phyloP scores from a whole-genome alignment of 1,139 yeast species.

The Pichia sp. region DNA sequence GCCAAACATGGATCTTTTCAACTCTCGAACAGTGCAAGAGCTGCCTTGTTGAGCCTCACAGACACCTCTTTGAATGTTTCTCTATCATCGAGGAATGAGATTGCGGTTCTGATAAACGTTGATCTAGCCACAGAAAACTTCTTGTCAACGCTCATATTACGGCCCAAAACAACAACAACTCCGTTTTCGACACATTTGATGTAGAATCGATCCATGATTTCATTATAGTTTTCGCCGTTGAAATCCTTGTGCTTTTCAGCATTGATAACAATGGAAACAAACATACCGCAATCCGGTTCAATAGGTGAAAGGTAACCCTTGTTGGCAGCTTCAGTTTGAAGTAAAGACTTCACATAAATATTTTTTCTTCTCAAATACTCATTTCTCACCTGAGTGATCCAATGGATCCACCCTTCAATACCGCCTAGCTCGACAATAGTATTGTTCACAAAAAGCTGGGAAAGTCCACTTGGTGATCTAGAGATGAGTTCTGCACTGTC shows the following conservation, averaged over 20 bases:
- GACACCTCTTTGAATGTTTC: too few relatives aligned
- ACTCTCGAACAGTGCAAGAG: too few relatives aligned
- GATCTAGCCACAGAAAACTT: slow-evolving; percentile 23
- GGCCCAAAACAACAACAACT: slow-evolving; percentile 40
- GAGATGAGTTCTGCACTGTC: slow-evolving; percentile 33
- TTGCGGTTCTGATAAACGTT: slow-evolving; percentile 42
- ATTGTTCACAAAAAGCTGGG: slow-evolving; percentile 36
- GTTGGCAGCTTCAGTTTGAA: slow-evolving; percentile 30
- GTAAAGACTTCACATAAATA: slow-evolving; percentile 33
- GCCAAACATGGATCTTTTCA: too few relatives aligned
- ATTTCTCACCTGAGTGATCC: slow-evolving; percentile 57
- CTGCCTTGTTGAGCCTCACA: too few relatives aligned
- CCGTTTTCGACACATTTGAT: slow-evolving; percentile 34
- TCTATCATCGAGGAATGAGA: slow-evolving; percentile 37
- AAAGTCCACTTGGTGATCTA: slow-evolving; percentile 41
- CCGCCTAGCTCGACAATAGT: slow-evolving; percentile 35
- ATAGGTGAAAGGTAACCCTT: slow-evolving; percentile 37
- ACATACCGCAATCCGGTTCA: slow-evolving; percentile 80
- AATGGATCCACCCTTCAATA: slow-evolving; percentile 56
- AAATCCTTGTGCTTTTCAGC: slow-evolving; percentile 28
- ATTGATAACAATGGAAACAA: slow-evolving; percentile 50
- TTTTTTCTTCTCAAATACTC: slow-evolving; percentile 54
- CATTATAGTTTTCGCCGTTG: slow-evolving; percentile 9
- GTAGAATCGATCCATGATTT: slow-evolving; percentile 26
- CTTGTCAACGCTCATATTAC: slow-evolving; percentile 38